Percentiles rank a stretch among this genome's conserved stretches.
Evolutionary conservation across 1,284 basidiomycete species (phyloP).

Genomic region (Vanrija sp.): DNA sequence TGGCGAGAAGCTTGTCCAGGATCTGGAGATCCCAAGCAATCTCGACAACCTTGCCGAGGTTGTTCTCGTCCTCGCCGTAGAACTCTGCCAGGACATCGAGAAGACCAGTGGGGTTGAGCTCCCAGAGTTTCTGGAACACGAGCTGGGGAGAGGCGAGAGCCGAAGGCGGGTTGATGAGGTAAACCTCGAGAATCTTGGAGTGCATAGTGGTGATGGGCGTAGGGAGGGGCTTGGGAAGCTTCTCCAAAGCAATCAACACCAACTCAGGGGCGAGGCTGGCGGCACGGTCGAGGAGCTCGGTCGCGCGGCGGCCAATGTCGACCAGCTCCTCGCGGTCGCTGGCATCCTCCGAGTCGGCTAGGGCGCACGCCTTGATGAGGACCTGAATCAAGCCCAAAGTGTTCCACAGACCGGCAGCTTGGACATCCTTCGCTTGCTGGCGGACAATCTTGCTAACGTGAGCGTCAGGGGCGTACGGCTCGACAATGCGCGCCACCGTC

Average conservation of each 20-base stretch:
- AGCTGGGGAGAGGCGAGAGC: constrained; percentile 91
- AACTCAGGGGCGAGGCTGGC: constrained; percentile 79
- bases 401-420: constrained; percentile 84
- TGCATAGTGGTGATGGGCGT: constrained; percentile 81
- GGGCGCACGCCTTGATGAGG: constrained; percentile 55
- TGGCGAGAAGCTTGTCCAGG: constrained; percentile 80
- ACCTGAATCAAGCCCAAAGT: constrained; percentile 86
- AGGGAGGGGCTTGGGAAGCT: constrained; percentile 84
- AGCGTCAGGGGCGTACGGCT: constrained; percentile 63
- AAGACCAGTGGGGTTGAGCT: constrained; percentile 78
- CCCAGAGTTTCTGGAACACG: constrained; percentile 94
- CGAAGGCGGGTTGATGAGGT: constrained; percentile 58
- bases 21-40: constrained; percentile 93
- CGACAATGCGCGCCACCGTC: constrained; percentile 71
- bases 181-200: constrained; percentile 80
- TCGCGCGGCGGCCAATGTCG: constrained; percentile 69
- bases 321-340: constrained; percentile 62
- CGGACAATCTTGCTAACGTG: constrained; percentile 48
- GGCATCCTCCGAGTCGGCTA: constrained; percentile 29
- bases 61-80: constrained; percentile 86
- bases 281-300: constrained; percentile 88
- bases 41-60: constrained; percentile 90
- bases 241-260: constrained; percentile 86
- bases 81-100: constrained; percentile 84
- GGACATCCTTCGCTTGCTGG: constrained; percentile 67